phyloP scores from a whole-genome alignment of 139 green algal genomes.

The Micractinium sp. region DNA sequence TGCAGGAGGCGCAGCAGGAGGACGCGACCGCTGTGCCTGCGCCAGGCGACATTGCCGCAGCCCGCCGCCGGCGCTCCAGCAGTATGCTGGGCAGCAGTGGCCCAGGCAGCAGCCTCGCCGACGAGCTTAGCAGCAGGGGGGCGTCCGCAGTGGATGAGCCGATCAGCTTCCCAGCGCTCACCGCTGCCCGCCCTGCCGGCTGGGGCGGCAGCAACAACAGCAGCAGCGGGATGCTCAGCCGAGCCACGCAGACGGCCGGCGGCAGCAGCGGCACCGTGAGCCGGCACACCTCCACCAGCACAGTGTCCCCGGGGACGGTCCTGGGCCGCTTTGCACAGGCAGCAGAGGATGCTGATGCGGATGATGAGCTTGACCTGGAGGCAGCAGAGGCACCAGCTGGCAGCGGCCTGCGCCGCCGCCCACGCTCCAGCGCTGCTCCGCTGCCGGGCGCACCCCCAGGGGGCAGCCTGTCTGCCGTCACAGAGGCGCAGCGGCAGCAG shows the following conservation, averaged over 20 bases:
- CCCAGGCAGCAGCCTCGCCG: neutral
- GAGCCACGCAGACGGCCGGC: neutral
- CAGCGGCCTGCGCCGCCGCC: conserved; percentile 10
- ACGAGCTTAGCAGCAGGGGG: neutral
- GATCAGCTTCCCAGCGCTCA: conserved; percentile 11
- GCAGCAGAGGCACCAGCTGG: neutral
- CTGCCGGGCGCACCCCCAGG: neutral
- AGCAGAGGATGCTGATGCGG: neutral
- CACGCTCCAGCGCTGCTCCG: neutral
- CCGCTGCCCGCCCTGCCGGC: neutral
- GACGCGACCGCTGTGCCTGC: neutral
- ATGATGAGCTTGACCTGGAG: neutral
- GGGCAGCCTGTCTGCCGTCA: neutral
- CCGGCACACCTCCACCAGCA: neutral
- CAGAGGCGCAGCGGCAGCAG: neutral
- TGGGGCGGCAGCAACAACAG: neutral
- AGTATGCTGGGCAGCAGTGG: neutral
- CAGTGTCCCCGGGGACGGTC: neutral
- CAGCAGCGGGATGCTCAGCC: neutral
- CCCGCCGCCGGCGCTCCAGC: neutral
- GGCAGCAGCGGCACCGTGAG: neutral
- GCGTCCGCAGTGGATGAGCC: conserved; percentile 1
- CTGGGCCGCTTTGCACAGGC: neutral
- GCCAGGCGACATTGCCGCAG: neutral
- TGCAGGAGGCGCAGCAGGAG: neutral